Evolutionary conservation across 345 rosid genomes (phyloP).

Genomic region (Psidium guajava): DNA sequence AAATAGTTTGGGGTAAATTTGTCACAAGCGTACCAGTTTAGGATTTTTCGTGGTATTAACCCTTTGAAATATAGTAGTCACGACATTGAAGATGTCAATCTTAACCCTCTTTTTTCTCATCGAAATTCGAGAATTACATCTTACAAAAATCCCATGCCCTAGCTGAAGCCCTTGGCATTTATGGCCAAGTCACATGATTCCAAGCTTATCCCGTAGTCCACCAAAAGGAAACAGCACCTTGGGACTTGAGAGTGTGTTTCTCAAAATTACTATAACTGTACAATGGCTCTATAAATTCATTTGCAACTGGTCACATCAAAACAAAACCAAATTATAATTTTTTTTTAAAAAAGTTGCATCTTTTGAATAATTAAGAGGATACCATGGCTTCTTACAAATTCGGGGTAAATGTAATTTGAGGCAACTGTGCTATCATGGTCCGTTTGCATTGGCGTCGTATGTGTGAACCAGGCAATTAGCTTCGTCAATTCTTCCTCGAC

Average conservation of each 20-base stretch:
- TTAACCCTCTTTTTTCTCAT: background rate
- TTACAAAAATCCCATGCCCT: background rate
- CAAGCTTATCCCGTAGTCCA: background rate
- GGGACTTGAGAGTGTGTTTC: background rate
- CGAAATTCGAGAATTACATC: background rate
- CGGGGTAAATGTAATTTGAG: background rate
- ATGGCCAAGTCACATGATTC: background rate
- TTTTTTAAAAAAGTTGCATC: fast-evolving
- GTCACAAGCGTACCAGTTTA: no score
- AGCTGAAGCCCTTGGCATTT: background rate
- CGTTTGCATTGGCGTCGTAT: background rate
- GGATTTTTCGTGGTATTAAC: no score
- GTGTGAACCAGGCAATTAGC: background rate
- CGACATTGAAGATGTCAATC: background rate
- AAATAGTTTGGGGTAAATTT: no score
- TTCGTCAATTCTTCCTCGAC: background rate
- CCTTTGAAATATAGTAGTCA: background rate
- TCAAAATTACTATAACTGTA: background rate
- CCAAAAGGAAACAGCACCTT: background rate
- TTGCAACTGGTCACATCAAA: background rate
- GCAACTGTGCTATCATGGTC: background rate
- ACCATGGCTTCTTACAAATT: background rate
- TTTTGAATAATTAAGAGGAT: background rate
- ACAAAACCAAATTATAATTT: background rate
- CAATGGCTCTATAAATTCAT: background rate